Conservation (phyloP, 495 filamentous ascomycete species). For the Emericellopsis terricola region DNA sequence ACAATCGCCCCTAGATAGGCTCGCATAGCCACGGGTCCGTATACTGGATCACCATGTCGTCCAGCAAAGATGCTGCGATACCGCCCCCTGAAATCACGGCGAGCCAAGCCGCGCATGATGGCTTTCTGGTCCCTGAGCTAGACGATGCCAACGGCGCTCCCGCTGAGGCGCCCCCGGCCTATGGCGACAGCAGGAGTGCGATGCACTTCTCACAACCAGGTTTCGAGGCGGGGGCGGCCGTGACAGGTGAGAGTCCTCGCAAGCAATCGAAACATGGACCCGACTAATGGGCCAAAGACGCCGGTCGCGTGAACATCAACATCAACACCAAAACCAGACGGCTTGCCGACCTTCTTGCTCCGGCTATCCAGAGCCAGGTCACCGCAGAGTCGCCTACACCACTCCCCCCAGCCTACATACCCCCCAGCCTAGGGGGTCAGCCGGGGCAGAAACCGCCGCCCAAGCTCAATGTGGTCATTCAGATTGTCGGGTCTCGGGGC, state of each 20-base stretch:
- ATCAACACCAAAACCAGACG: constrained; percentile 47
- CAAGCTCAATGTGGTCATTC: constrained; percentile 53
- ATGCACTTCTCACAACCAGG: constrained; percentile 29
- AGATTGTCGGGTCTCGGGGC: constrained; percentile 60
- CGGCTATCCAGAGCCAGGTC: constrained; percentile 43
- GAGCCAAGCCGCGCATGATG: too few relatives aligned
- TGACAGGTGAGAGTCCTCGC: constrained; percentile 24
- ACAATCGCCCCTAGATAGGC: too few relatives aligned
- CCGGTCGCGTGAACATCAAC: constrained; percentile 60
- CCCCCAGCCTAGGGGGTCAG: constrained; percentile 37
- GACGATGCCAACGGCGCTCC: constrained; percentile 4
- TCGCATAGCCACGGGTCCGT: too few relatives aligned
- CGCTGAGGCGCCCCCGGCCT: constrained; percentile 22
- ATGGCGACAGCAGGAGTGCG: constrained; percentile 24
- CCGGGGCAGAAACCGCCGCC: constrained; percentile 39
- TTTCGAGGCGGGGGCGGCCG: constrained; percentile 25
- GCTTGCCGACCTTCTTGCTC: constrained; percentile 46
- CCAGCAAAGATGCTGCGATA: too few relatives aligned
- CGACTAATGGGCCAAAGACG: constrained; percentile 22
- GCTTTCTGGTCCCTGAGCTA: constrained; percentile 11
- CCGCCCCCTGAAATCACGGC: too few relatives aligned
- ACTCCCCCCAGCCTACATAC: constrained; percentile 40
- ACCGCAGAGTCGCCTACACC: constrained; percentile 20
- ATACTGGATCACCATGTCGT: too few relatives aligned
- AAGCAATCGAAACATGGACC: too few relatives aligned